Conservation (phyloP, 2,329 filamentous ascomycete species). For the Penicillium sp. region DNA sequence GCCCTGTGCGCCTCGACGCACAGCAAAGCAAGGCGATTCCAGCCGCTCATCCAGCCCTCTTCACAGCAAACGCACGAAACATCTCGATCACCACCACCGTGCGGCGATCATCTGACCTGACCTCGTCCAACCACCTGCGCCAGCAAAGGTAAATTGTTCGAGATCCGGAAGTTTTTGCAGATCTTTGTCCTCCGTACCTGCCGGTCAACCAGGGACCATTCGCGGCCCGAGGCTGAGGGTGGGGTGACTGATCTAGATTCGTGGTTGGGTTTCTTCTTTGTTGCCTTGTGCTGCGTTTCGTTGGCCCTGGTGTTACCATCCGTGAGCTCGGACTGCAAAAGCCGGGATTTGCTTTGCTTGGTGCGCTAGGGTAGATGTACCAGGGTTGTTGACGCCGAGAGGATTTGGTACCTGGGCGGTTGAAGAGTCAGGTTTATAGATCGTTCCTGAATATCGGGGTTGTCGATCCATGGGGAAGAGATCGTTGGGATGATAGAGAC, state of each 20-base stretch:
- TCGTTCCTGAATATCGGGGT: conserved; percentile 13
- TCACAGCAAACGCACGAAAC: conserved; percentile 8
- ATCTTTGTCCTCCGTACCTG: neutral
- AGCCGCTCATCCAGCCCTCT: conserved; percentile 19
- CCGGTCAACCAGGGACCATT: conserved; percentile 10
- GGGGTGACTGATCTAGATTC: neutral
- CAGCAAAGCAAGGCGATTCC: conserved; percentile 13
- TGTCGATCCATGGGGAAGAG: conserved; percentile 12
- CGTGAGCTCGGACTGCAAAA: neutral
- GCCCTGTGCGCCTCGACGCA: conserved; percentile 6
- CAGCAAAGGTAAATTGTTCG: conserved; percentile 18
- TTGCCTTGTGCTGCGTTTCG: neutral
- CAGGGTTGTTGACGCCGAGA: neutral
- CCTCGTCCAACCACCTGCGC: neutral
- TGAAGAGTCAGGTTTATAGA: neutral
- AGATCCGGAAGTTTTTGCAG: conserved; percentile 15
- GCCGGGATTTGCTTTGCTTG: conserved; percentile 2
- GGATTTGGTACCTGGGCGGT: conserved; percentile 21
- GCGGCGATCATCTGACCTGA: conserved; percentile 27
- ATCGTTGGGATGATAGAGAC: neutral
- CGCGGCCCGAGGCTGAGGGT: neutral
- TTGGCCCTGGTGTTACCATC: neutral
- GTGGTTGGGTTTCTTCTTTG: neutral
- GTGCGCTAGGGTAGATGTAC: neutral
- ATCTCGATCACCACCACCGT: conserved; percentile 10